Conservation (phyloP, 352 stramenopile species). For the Phytophthora syringae region DNA sequence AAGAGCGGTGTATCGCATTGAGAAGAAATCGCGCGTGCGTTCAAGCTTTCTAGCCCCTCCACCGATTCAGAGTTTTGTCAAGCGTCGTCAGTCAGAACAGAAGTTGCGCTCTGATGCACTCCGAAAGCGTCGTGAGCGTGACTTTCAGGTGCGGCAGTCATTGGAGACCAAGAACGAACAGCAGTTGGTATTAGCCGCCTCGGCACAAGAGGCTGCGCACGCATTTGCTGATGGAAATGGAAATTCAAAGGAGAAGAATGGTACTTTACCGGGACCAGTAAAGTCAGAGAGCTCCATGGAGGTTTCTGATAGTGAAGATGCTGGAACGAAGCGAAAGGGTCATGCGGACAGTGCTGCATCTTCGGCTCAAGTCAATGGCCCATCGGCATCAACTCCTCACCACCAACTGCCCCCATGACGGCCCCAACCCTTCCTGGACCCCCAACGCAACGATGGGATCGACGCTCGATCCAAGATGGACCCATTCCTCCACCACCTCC, state of each 20-base stretch:
- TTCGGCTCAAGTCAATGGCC: conserved; percentile 4
- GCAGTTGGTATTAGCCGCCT: conserved; percentile 14
- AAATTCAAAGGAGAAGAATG: conserved; percentile 26
- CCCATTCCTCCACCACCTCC: conserved; percentile 22
- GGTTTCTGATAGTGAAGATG: conserved; percentile 62
- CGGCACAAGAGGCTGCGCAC: conserved; percentile 18
- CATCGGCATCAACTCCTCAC: conserved; percentile 1
- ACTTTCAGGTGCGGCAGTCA: conserved; percentile 70
- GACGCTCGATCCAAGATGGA: conserved; percentile 8
- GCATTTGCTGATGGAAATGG: conserved; percentile 12
- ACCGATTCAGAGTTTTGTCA: conserved; percentile 88
- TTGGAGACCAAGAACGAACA: conserved; percentile 57
- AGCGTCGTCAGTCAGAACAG: conserved; percentile 77
- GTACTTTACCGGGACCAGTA: conserved; percentile 10
- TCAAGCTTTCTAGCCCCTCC: conserved; percentile 60
- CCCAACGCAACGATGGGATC: conserved; percentile 31
- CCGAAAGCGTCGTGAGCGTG: conserved; percentile 74
- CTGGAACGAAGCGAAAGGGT: conserved; percentile 6
- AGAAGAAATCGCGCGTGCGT: conserved; percentile 55
- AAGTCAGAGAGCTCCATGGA: conserved; percentile 79
- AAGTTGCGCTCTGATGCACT: conserved; percentile 76
- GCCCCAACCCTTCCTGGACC: conserved; percentile 5
- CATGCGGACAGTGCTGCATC: neutral
- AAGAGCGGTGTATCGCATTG: conserved; percentile 69
- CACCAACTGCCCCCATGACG: conserved; percentile 21